Evolutionary conservation across 805 yeast genomes (phyloP).

Genomic region (Blastobotrys muscicola): DNA sequence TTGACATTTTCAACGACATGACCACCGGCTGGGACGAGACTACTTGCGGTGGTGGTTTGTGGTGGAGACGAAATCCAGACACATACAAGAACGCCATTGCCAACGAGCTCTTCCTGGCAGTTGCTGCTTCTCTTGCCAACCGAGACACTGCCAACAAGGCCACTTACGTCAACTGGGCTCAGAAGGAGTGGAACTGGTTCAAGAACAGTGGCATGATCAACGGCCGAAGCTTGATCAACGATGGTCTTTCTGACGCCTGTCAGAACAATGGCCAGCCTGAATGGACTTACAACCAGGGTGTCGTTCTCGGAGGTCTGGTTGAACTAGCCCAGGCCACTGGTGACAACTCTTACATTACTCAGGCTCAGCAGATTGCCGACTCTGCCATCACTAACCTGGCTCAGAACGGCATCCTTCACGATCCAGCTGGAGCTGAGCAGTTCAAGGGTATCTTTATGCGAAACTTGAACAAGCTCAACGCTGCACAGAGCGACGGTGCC

Average conservation of each 20-base stretch:
- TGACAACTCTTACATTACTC: background rate
- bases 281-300: constrained; percentile 14
- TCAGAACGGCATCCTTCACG: constrained; percentile 8
- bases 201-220: constrained; percentile 5
- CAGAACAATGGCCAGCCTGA: constrained; percentile 5
- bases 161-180: constrained; percentile 10
- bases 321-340: constrained; percentile 6
- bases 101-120: constrained; percentile 10
- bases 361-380: constrained; percentile 6
- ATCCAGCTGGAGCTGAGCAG: constrained; percentile 3
- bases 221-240: constrained; percentile 5
- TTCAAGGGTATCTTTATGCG: constrained; percentile 12
- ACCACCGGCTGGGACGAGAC: constrained; percentile 7
- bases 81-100: constrained; percentile 11
- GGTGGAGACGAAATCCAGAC: constrained; percentile 5
- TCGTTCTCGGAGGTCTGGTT: constrained; percentile 10
- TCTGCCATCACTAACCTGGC: constrained; percentile 5
- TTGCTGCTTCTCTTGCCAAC: constrained; percentile 10
- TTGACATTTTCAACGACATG: constrained; percentile 6
- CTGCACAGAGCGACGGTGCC: background rate
- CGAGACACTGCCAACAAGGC: constrained; percentile 3
- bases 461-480: constrained; percentile 5
- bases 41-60: constrained; percentile 10
- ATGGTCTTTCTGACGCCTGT: constrained; percentile 6
- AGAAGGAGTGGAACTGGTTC: constrained; percentile 9